phyloP scores from a whole-genome alignment of 2,329 filamentous ascomycete genomes.

The Claviceps citrina region DNA sequence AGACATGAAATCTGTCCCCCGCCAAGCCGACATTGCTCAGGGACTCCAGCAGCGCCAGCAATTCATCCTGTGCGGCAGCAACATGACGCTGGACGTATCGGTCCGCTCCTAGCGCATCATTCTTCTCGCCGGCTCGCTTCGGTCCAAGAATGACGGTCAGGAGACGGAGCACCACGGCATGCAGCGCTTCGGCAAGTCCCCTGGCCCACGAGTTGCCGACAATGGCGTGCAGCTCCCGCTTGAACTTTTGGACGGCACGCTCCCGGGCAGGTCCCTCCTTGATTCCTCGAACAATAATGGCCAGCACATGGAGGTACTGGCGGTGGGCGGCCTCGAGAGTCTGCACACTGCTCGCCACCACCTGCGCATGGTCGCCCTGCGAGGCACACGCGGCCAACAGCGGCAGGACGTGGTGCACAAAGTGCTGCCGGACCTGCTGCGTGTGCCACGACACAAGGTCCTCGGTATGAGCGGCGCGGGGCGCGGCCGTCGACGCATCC shows the following conservation, averaged over 20 bases:
- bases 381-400: slow-evolving; percentile 33
- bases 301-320: slow-evolving; percentile 40
- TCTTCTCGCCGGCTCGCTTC: neutral
- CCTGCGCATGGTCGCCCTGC: slow-evolving; percentile 27
- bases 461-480: slow-evolving; percentile 35
- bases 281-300: slow-evolving; percentile 34
- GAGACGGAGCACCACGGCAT: slow-evolving; percentile 37
- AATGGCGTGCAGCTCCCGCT: slow-evolving; percentile 46
- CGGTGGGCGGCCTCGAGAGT: slow-evolving; percentile 45
- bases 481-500: slow-evolving; percentile 29
- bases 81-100: slow-evolving; percentile 12
- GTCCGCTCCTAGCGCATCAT: neutral
- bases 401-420: slow-evolving; percentile 42
- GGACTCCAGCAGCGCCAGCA: slow-evolving; percentile 41
- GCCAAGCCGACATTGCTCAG: slow-evolving; percentile 51
- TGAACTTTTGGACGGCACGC: slow-evolving; percentile 34
- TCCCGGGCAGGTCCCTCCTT: slow-evolving; percentile 21
- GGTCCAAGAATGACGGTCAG: slow-evolving; percentile 32
- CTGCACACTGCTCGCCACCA: slow-evolving; percentile 36
- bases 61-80: slow-evolving; percentile 29
- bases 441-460: slow-evolving; percentile 46
- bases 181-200: slow-evolving; percentile 37
- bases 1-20: slow-evolving; percentile 52
- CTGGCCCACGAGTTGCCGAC: slow-evolving; percentile 46
- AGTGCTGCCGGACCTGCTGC: slow-evolving; percentile 45